Base-by-base conservation (phyloP, 805 yeast genomes). In the Torulaspora indica region DNA sequence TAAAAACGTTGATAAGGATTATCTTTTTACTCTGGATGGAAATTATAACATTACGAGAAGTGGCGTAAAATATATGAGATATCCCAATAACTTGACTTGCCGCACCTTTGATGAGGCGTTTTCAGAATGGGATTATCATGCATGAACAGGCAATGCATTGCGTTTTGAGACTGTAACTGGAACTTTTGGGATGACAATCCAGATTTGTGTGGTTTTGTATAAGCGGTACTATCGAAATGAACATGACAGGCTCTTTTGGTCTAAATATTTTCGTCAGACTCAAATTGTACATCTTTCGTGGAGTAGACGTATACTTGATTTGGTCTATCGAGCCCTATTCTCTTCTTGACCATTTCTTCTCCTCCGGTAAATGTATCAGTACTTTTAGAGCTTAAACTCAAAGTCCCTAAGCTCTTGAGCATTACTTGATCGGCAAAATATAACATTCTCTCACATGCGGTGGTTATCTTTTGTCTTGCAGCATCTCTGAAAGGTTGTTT, bases 401-500 rank as follows among this genome's bases (percentile, higher is more conserved):
- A 58, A 1, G 82, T 79, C 4, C 81, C 79, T 51, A 79, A 63
- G n/a, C 81, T 80, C 38, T 77, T 75, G 10, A 78, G 76, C 40
- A 79, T 76, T 13, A 77, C 66, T 29, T 69, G 71, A 58, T 78
- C 83, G 1, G 83, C 75, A 38, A 74, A 60, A 46, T 67, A 63
- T 29, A 73, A 52, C 32, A 78, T 56, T 1, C 69, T 64, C 23
- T 66, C 62, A n/a, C 70, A 67, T 0, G 75, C 61, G 8, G 50
- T 50, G 4, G 36, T 47, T 7, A 68, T 24, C 9, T 61, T 54
- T 12, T 56, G 54, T 10, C 49, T 50, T 7, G 54, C 42, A 2
- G 52, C 43, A 12, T 57, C 55, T 42, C 48, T 57, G 29, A 63
- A 48, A 8, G 48, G 50, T 13, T 40, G 48, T 39, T 43, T 38